A percentile compares a stretch with the other conserved stretches of the same genome.
These are phyloP conservation scores for Eucalyptus decipiens DNA, from an alignment of 345 rosid species.

Conservation along the genomic window DNA sequence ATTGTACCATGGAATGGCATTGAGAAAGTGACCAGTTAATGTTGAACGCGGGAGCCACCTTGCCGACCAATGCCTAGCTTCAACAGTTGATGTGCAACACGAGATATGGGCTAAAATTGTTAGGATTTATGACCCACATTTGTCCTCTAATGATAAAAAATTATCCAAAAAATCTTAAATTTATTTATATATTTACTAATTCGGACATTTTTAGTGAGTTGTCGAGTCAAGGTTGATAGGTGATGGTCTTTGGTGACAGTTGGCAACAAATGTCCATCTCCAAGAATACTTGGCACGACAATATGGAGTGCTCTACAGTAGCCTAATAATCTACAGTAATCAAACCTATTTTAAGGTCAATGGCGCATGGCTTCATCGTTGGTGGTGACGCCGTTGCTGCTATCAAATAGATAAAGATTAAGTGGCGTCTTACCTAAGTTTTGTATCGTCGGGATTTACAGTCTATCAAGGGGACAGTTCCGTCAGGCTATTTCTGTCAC, in stretches of 20 bases:
- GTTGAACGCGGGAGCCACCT: neutral
- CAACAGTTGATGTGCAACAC: neutral
- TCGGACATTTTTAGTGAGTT: neutral
- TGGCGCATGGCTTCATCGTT: neutral
- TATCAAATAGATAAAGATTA: neutral
- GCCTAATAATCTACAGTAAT: neutral
- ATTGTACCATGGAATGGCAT: neutral
- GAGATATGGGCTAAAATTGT: neutral
- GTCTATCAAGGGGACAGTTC: neutral
- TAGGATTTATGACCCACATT: neutral
- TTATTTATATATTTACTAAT: neutral
- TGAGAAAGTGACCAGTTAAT: neutral
- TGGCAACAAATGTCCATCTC: neutral
- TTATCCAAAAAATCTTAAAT: rapidly evolving
- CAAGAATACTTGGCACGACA: neutral
- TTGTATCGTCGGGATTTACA: neutral
- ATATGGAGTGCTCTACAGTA: neutral
- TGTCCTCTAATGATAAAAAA: neutral
- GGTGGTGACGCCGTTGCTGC: neutral
- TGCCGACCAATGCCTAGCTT: neutral
- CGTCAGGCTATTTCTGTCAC: neutral
- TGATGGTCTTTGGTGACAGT: neutral
- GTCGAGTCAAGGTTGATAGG: neutral
- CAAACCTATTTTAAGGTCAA: neutral
- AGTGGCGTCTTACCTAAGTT: neutral